These are phyloP conservation scores for Zoysia matrella DNA, from an alignment of 202 grass and related monocot genomes.

Conservation along the genomic window DNA sequence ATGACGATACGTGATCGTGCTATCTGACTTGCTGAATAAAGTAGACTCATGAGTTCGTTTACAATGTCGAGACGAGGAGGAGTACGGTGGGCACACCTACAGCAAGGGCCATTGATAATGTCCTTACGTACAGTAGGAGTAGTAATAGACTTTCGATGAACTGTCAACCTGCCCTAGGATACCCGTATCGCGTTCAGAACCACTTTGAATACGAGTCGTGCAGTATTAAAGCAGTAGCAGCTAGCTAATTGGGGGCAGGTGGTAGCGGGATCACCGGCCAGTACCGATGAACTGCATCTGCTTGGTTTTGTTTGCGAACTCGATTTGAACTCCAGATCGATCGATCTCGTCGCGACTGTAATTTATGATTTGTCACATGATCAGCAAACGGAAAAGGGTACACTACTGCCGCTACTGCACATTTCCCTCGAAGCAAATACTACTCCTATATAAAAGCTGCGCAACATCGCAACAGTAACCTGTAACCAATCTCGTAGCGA, in stretches of 20 bases:
- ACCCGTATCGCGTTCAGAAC: not conserved
- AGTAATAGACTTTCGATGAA: constrained; percentile 25
- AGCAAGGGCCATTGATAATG: not conserved
- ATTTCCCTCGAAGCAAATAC: not conserved
- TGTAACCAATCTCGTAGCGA: not conserved
- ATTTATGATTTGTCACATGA: constrained; percentile 25
- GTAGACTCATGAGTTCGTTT: not conserved
- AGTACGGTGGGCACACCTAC: not conserved
- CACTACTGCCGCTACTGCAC: not conserved
- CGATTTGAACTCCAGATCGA: not conserved
- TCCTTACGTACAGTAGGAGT: no score
- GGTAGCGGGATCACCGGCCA: not conserved
- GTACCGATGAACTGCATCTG: not conserved
- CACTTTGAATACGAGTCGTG: constrained; percentile 2
- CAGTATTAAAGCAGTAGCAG: constrained; percentile 30
- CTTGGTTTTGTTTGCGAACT: not conserved
- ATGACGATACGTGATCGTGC: not conserved
- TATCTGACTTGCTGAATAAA: constrained; percentile 41
- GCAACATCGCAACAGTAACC: not conserved
- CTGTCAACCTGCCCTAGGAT: constrained; percentile 46
- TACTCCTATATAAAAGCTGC: not conserved
- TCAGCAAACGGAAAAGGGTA: not conserved
- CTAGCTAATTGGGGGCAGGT: constrained; percentile 1
- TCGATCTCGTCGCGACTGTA: not conserved
- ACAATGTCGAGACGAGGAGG: not conserved